Percentiles rank a stretch among this genome's conserved stretches.
These are phyloP conservation scores for Mortierella sp. DNA, from an alignment of 371 early-diverging fungal species.

Conservation along the genomic window DNA sequence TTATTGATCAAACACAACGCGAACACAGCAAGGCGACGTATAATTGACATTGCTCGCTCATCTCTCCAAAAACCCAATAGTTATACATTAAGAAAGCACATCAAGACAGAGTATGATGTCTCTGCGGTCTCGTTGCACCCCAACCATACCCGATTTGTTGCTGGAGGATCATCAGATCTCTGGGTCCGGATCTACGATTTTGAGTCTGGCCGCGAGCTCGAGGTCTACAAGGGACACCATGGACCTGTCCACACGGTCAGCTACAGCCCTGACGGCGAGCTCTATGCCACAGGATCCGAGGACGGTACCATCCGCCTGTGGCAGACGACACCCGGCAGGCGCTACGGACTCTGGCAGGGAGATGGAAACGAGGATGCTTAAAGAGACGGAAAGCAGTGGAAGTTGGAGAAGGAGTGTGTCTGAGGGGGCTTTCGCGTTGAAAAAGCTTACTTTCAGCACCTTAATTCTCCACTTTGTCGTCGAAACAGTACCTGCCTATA, in stretches of 20 bases:
- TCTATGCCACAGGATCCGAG: conserved; percentile 92
- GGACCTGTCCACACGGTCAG: conserved; percentile 89
- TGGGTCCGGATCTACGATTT: conserved; percentile 88
- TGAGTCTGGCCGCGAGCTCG: conserved; percentile 76
- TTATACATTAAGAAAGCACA: conserved; percentile 67
- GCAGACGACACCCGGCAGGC: conserved; percentile 79
- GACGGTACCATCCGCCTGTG: conserved; percentile 85
- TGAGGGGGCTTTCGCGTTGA: too few relatives aligned
- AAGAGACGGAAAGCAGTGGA: neutral
- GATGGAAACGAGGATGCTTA: conserved; percentile 59
- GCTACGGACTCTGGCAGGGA: conserved; percentile 83
- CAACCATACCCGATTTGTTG: conserved; percentile 79
- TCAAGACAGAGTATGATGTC: conserved; percentile 73
- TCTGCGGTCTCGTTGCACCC: conserved; percentile 87
- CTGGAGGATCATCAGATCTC: conserved; percentile 82
- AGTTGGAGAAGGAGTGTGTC: neutral
- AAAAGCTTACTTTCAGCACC: too few relatives aligned
- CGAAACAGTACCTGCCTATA: too few relatives aligned
- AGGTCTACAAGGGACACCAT: conserved; percentile 90
- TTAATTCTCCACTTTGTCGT: too few relatives aligned
- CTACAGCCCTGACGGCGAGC: conserved; percentile 91
- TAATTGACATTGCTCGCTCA: neutral
- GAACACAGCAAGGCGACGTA: neutral
- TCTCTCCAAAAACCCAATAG: conserved; percentile 20
- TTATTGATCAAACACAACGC: neutral